Evolutionary conservation across 1,284 basidiomycete species (phyloP).

Genomic region (Meira miltonrushii): DNA sequence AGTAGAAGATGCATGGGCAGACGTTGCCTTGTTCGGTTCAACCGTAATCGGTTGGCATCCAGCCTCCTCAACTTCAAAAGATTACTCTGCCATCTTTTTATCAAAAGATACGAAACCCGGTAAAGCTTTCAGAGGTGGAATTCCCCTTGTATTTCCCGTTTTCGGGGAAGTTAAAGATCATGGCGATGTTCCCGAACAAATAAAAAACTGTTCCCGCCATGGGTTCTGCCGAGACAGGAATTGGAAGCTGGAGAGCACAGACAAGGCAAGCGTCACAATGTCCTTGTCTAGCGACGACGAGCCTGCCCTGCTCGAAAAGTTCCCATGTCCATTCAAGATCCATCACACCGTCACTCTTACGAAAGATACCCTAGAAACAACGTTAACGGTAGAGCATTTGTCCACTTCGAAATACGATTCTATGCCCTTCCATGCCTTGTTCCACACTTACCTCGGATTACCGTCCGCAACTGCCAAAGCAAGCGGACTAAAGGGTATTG

Average conservation of each 20-base stretch:
- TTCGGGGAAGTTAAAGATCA: slow-evolving; percentile 36
- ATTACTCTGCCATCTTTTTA: not conserved
- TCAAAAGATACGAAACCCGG: slow-evolving; percentile 15
- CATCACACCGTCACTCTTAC: slow-evolving; percentile 30
- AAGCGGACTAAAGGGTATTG: slow-evolving; percentile 25
- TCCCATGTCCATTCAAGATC: slow-evolving; percentile 24
- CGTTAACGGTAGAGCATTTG: slow-evolving; percentile 42
- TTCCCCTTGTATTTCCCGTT: slow-evolving; percentile 44
- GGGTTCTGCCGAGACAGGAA: slow-evolving; percentile 34
- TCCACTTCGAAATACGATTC: slow-evolving; percentile 17
- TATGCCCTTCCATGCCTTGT: slow-evolving; percentile 53
- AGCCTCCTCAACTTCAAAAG: not conserved
- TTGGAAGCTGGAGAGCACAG: slow-evolving; percentile 24
- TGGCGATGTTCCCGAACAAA: slow-evolving; percentile 19
- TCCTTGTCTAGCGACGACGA: slow-evolving; percentile 23
- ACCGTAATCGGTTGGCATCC: slow-evolving; percentile 38
- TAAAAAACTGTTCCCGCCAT: slow-evolving; percentile 32
- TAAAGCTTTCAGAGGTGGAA: slow-evolving; percentile 27
- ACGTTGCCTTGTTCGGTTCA: slow-evolving; percentile 36
- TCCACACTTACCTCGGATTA: slow-evolving; percentile 51
- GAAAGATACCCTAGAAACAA: slow-evolving; percentile 31
- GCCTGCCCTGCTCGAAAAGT: slow-evolving; percentile 21
- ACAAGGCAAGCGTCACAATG: slow-evolving; percentile 25
- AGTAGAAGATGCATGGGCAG: slow-evolving; percentile 14
- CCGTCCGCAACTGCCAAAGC: slow-evolving; percentile 35